A percentile compares a stretch with the other conserved stretches of the same genome.
Conservation (phyloP, 78 protist species). For the Tieghemostelium lacteum region DNA sequence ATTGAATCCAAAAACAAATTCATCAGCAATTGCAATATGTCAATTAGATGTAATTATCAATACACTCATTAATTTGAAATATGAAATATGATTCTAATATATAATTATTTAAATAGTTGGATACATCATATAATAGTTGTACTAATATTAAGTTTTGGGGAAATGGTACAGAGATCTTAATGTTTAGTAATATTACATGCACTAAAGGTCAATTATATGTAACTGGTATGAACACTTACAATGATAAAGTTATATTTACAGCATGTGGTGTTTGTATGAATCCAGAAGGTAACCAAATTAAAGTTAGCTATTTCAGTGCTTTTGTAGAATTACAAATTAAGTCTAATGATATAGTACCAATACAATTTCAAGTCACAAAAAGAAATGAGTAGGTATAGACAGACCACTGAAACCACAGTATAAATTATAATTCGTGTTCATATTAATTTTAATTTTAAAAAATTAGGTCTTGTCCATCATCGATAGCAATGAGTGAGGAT, state of each 20-base stretch:
- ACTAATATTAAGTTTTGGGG: too few relatives aligned
- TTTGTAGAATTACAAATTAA: constrained; percentile 17
- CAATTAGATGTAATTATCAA: constrained; percentile 44
- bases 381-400: constrained; percentile 20
- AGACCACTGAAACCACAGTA: not conserved
- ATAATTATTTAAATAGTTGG: too few relatives aligned
- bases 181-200: constrained; percentile 9
- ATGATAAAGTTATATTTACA: constrained; percentile 4
- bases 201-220: constrained; percentile 60
- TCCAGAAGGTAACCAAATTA: constrained; percentile 12
- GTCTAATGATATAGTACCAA: not conserved
- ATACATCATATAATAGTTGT: constrained; percentile 7
- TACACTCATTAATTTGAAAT: not conserved
- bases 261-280: constrained; percentile 64
- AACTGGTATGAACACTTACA: constrained; percentile 15
- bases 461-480: constrained; percentile 49
- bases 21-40: constrained; percentile 59
- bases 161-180: too few relatives aligned
- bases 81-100: too few relatives aligned
- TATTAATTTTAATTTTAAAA: not conserved
- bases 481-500: constrained; percentile 35
- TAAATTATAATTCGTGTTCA: too few relatives aligned
- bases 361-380: not conserved
- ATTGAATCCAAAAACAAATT: not conserved
- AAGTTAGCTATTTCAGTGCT: constrained; percentile 44